Evolutionary conservation across 352 stramenopile species (phyloP).

Genomic region (Pythium biforme): DNA sequence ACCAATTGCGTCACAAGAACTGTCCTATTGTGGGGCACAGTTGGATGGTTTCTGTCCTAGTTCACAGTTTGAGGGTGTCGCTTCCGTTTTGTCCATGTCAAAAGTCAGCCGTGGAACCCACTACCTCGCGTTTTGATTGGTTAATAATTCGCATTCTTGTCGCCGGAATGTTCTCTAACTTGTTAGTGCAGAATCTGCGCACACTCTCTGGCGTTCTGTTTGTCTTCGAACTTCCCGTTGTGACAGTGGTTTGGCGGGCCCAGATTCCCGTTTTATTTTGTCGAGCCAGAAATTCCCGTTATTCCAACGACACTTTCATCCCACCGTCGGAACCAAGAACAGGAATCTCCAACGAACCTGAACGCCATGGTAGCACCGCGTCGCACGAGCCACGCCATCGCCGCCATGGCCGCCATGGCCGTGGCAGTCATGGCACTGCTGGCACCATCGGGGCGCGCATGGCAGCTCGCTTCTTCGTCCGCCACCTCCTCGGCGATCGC

Average conservation of each 20-base stretch:
- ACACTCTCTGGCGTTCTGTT: background rate
- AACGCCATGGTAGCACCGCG: background rate
- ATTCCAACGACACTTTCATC: no score
- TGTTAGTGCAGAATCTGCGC: no score
- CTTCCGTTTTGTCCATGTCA: background rate
- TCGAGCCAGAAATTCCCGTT: no score
- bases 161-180: slow-evolving; percentile 3
- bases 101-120: background rate
- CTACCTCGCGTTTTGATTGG: slow-evolving; percentile 1
- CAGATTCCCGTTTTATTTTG: background rate
- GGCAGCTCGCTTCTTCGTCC: background rate
- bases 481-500: background rate
- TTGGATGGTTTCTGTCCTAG: background rate
- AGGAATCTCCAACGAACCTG: background rate
- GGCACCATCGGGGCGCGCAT: background rate
- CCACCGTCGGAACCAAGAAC: background rate
- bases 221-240: no score
- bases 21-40: background rate
- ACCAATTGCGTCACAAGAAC: background rate
- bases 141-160: background rate
- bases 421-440: background rate
- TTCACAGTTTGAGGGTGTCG: background rate
- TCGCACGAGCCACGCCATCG: no score
- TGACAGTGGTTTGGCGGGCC: background rate
- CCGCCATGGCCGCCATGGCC: background rate